Percentiles rank a stretch among this genome's conserved stretches.
Evolutionary conservation across 2,329 filamentous ascomycete species (phyloP).

Genomic region (Aureobasidium sp.): DNA sequence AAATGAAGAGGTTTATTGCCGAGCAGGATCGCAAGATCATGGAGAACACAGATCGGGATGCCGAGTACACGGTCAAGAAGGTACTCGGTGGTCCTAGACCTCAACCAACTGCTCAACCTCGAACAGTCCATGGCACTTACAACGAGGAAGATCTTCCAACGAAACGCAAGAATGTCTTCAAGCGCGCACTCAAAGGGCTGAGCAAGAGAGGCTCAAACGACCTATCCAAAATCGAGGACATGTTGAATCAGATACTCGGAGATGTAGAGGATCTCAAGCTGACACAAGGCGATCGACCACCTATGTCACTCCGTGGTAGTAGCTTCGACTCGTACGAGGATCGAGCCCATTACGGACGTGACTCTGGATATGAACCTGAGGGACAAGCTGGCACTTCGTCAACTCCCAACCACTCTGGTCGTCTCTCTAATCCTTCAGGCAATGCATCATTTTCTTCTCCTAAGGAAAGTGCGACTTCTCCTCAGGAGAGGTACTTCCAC

Average conservation of each 20-base stretch:
- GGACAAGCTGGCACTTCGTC: slow-evolving; percentile 68
- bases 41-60: slow-evolving; percentile 76
- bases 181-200: slow-evolving; percentile 82
- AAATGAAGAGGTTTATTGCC: slow-evolving; percentile 85
- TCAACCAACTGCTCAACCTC: slow-evolving; percentile 42
- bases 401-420: slow-evolving; percentile 66
- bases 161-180: slow-evolving; percentile 92
- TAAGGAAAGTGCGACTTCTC: slow-evolving; percentile 13
- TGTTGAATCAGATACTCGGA: slow-evolving; percentile 80
- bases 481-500: slow-evolving; percentile 31
- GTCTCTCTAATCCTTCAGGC: slow-evolving; percentile 35
- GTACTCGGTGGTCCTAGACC: slow-evolving; percentile 80
- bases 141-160: slow-evolving; percentile 50
- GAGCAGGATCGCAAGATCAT: slow-evolving; percentile 87
- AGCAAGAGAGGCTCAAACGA: slow-evolving; percentile 83
- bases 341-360: slow-evolving; percentile 59
- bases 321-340: slow-evolving; percentile 65
- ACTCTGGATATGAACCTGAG: slow-evolving; percentile 73
- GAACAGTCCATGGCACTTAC: slow-evolving; percentile 39
- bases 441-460: slow-evolving; percentile 12
- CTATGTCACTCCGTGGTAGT: slow-evolving; percentile 21
- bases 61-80: slow-evolving; percentile 74
- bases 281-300: slow-evolving; percentile 20
- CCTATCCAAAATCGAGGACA: slow-evolving; percentile 77
- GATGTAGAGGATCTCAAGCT: slow-evolving; percentile 67